Conservation (phyloP, 2,329 filamentous ascomycete genomes). For the Immersiporthe knoxdaviesiana region DNA sequence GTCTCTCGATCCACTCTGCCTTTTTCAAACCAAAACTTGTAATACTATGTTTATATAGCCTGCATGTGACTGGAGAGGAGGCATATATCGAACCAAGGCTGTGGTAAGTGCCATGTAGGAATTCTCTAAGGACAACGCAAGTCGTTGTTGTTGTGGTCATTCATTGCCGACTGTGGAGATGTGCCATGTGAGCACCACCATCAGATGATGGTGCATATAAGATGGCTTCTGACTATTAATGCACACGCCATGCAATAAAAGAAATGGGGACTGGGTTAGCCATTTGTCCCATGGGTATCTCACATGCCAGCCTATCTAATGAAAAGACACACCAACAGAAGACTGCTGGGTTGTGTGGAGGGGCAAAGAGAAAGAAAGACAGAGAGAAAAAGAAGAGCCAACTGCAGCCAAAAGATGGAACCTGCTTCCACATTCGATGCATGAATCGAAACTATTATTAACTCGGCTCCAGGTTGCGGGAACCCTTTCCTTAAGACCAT, state of each 20-base stretch:
- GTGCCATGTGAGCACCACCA: background rate
- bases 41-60: no score
- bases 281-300: background rate
- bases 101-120: background rate
- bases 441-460: conserved; percentile 3
- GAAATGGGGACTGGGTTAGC: background rate
- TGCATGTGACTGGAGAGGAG: background rate
- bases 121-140: background rate
- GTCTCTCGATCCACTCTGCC: conserved; percentile 1
- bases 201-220: background rate
- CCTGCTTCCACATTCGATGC: conserved; percentile 9
- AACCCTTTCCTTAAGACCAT: conserved; percentile 4
- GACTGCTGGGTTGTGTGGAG: background rate
- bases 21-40: no score
- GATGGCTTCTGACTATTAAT: background rate
- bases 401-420: background rate
- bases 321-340: background rate
- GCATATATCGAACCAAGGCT: background rate
- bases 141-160: background rate
- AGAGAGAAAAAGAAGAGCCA: background rate
- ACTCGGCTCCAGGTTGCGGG: conserved; percentile 11
- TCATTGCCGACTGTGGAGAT: background rate
- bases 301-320: background rate
- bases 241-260: background rate
- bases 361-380: no score